Evolutionary conservation across 2,329 filamentous ascomycete species (phyloP).

Genomic region (Cryphonectria radicalis): DNA sequence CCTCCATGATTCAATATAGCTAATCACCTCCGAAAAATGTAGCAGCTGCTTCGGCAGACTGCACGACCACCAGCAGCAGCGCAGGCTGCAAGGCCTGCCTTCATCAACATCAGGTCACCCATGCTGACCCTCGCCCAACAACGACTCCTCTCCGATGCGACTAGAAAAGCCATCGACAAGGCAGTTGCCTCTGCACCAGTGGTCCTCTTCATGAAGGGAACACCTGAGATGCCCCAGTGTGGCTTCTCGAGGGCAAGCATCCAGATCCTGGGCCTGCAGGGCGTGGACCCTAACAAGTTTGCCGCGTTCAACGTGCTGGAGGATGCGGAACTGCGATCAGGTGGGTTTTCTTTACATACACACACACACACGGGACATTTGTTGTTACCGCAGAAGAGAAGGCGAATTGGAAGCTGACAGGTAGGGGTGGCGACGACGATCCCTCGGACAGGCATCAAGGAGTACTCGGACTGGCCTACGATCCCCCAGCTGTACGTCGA

Average conservation of each 20-base stretch:
- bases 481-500: constrained; percentile 96
- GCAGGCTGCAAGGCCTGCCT: constrained; percentile 20
- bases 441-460: constrained; percentile 78
- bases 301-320: constrained; percentile 98
- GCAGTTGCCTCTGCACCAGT: constrained; percentile 87
- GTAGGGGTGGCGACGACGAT: not conserved
- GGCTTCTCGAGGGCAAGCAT: constrained; percentile 92
- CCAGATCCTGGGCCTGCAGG: constrained; percentile 92
- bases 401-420: constrained; percentile 9
- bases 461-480: constrained; percentile 98
- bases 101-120: constrained; percentile 21
- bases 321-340: constrained; percentile 81
- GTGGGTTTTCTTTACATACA: constrained; percentile 50
- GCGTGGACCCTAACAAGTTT: constrained; percentile 93
- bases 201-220: constrained; percentile 94
- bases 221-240: constrained; percentile 80
- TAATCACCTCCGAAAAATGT: not conserved
- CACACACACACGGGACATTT: no score
- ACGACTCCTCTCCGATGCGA: constrained; percentile 76
- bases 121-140: constrained; percentile 39
- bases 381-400: not conserved
- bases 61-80: constrained; percentile 18
- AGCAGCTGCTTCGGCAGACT: constrained; percentile 29
- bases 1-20: not conserved
- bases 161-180: constrained; percentile 83